Evolutionary conservation across 1,139 yeast species (phyloP).

Genomic region (Lodderomyces pseudojiufengensis): DNA sequence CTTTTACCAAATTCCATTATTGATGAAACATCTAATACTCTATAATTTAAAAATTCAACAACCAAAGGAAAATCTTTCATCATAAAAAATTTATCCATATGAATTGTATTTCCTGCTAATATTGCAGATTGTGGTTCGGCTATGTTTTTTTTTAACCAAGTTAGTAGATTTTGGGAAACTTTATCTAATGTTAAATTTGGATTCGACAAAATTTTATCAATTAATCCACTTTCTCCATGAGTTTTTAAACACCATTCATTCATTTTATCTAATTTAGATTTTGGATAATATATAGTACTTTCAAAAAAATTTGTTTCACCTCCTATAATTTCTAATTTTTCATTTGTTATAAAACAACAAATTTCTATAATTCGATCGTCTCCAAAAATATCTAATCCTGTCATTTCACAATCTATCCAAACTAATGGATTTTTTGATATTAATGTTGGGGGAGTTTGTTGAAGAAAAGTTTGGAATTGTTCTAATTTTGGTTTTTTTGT

Average conservation of each 20-base stretch:
- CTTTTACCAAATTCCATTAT: constrained; percentile 76
- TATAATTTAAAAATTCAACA: constrained; percentile 68
- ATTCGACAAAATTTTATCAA: constrained; percentile 60
- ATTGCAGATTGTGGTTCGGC: constrained; percentile 56
- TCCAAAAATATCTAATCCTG: constrained; percentile 73
- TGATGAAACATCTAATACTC: constrained; percentile 85
- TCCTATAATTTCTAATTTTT: constrained; percentile 65
- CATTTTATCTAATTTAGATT: constrained; percentile 67
- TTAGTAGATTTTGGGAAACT: constrained; percentile 63
- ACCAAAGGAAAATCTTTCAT: constrained; percentile 77
- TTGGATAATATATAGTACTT: constrained; percentile 71
- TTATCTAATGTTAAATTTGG: constrained; percentile 47
- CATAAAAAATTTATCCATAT: constrained; percentile 88
- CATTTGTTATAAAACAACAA: constrained; percentile 87
- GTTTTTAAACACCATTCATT: constrained; percentile 80
- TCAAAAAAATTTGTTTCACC: constrained; percentile 52
- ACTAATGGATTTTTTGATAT: constrained; percentile 45
- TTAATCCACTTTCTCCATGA: constrained; percentile 77
- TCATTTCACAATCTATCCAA: constrained; percentile 89
- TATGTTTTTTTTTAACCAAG: constrained; percentile 56
- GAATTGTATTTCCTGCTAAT: constrained; percentile 88
- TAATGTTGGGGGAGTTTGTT: constrained; percentile 1
- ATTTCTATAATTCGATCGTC: constrained; percentile 82
- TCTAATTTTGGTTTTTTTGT: not conserved
- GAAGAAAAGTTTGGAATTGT: not conserved